Base-by-base conservation (phyloP, 1,284 basidiomycete genomes). In the Heterobasidion occidentale region DNA sequence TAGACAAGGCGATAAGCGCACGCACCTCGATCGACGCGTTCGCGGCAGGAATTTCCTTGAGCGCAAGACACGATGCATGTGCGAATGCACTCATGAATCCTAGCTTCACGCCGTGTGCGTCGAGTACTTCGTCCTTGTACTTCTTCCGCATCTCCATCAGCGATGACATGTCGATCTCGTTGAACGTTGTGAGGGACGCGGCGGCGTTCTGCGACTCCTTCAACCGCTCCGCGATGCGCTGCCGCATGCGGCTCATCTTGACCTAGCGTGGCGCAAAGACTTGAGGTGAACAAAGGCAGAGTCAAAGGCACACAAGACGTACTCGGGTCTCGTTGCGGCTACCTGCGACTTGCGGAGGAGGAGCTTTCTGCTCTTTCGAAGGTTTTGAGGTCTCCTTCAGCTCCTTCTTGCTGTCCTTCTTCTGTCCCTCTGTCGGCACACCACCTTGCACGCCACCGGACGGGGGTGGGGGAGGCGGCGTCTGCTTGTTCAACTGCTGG, bases 51-150 rank as follows among this genome's bases (percentile, higher is more conserved):
- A 99, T 92, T 74, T 98, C 96, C 73, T 89, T 84, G 63, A 99
- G 77, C 9, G 93, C 94, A 42, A 98, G 77, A 50, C 83, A 78
- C 53, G 84, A 89, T 3, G 97, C 97, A 68, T 88, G 89, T 52
- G 94, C 90, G 68, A 99, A 99, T 47, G 94, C 94, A 62, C 90
- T 92, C 97, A 99, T 99, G 83, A 94, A 99, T 45, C 97, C 96
- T 62, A 99, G 84, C 76, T 99, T 99, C 72, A 98, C 88, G 52
- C 94, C 95, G 65, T 95, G 90, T 69, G 89, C 84, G 75, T 99
- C 98, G 56, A 95, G 78, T 52, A 98, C 78, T 56, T 84, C 79
- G 64, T 98, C 94, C 81, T 99, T 99, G 86, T 96, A 96, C 68
- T 90, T 87, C 69, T 88, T 86, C 65, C 97, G 89, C 86, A 99